Percentiles rank a stretch among this genome's conserved stretches.
Conservation (phyloP, 805 yeast species). For the Danielia oregonensis region DNA sequence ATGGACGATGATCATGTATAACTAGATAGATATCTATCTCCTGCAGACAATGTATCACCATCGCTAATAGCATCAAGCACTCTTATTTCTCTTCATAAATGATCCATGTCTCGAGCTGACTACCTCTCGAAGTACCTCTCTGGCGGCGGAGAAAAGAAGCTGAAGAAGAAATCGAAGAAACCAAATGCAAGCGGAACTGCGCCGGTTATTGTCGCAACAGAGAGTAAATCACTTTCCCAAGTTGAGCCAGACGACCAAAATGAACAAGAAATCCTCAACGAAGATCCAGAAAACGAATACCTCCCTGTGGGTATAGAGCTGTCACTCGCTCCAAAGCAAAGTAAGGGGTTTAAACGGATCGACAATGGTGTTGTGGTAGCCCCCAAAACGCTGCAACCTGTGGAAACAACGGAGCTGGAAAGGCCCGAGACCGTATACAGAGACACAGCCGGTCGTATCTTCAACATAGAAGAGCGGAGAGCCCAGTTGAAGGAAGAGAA, state of each 20-base stretch:
- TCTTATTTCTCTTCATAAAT: no score
- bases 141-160: slow-evolving; percentile 14
- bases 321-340: slow-evolving; percentile 6
- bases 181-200: not conserved
- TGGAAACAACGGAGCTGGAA: slow-evolving; percentile 45
- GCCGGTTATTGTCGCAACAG: not conserved
- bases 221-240: not conserved
- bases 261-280: not conserved
- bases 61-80: no score
- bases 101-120: slow-evolving; percentile 23
- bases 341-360: slow-evolving; percentile 36
- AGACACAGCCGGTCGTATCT: slow-evolving; percentile 29
- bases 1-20: not conserved
- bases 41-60: not conserved
- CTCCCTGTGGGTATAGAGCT: slow-evolving; percentile 21
- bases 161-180: slow-evolving; percentile 12
- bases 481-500: slow-evolving; percentile 12
- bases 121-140: slow-evolving; percentile 30
- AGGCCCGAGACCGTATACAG: slow-evolving; percentile 47
- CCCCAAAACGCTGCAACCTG: slow-evolving; percentile 1
- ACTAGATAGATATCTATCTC: not conserved
- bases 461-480: slow-evolving; percentile 19
- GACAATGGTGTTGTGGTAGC: slow-evolving; percentile 22
- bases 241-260: not conserved
- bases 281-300: slow-evolving; percentile 16